phyloP scores from a whole-genome alignment of 2,329 filamentous ascomycete genomes.

The Aspergillus fischeri region DNA sequence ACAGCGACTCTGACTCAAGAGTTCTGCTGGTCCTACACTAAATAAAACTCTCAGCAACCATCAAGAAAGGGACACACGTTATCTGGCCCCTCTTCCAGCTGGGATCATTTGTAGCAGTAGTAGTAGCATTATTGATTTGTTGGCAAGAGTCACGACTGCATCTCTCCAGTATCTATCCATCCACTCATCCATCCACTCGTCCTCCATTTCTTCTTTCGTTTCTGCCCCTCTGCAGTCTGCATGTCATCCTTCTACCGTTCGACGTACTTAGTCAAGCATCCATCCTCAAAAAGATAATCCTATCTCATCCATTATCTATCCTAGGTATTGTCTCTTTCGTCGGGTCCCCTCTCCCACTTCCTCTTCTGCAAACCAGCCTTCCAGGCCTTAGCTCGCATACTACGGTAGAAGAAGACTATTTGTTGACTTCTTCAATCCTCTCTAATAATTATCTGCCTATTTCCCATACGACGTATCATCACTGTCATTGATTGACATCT shows the following conservation, averaged over 20 bases:
- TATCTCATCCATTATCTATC: background rate
- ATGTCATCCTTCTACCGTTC: background rate
- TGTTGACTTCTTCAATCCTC: background rate
- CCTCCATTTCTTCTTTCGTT: background rate
- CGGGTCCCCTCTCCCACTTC: slow-evolving; percentile 3
- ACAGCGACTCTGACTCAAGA: background rate
- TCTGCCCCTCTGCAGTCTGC: background rate
- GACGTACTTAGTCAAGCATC: background rate
- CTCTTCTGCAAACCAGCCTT: slow-evolving; percentile 5
- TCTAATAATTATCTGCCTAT: background rate
- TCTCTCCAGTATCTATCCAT: background rate
- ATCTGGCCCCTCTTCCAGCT: background rate
- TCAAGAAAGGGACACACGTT: background rate
- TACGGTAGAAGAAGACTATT: background rate
- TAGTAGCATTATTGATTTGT: background rate
- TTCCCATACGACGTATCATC: background rate
- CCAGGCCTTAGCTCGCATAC: background rate
- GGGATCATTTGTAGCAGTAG: background rate
- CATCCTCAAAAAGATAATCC: background rate
- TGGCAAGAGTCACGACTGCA: background rate
- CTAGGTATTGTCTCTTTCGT: background rate
- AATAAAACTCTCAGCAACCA: background rate
- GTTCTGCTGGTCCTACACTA: background rate
- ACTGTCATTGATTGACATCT: background rate
- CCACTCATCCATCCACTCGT: background rate